Evolutionary conservation across 768 basidiomycete genomes (phyloP).

Genomic region (Boletus patriciae): DNA sequence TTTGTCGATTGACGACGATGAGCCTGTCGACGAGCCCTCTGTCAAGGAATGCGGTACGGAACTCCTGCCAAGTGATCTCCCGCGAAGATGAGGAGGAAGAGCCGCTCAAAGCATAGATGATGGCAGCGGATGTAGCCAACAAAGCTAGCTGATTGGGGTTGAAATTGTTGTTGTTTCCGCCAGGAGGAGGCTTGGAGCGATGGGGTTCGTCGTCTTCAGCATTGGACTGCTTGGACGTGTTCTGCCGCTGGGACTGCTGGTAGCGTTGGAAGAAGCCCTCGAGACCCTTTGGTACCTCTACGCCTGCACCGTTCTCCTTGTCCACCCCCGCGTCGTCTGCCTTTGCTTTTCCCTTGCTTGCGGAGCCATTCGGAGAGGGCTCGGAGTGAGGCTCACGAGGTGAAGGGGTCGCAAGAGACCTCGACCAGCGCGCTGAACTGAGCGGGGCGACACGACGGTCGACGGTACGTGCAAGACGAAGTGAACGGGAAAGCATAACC

Average conservation of each 20-base stretch:
- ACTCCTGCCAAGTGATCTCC: conserved; percentile 99
- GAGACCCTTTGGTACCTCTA: conserved; percentile 61
- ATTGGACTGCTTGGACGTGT: conserved; percentile 28
- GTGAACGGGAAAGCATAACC: conserved; percentile 62
- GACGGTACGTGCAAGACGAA: conserved; percentile 52
- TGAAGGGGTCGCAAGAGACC: conserved; percentile 52
- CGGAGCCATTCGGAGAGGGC: conserved; percentile 20
- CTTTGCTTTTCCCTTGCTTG: conserved; percentile 35
- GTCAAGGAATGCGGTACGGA: conserved; percentile 94
- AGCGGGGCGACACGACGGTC: conserved; percentile 41
- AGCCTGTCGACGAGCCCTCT: conserved; percentile 95
- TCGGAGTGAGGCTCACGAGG: conserved; percentile 33
- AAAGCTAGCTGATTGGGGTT: conserved; percentile 58
- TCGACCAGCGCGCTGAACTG: conserved; percentile 32
- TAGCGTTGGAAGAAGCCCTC: conserved; percentile 81
- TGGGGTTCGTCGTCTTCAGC: conserved; percentile 31
- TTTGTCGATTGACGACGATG: conserved; percentile 85
- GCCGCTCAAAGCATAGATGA: conserved; percentile 60
- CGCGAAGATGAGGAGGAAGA: conserved; percentile 53
- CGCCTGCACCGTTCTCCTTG: conserved; percentile 26
- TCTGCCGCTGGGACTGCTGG: conserved; percentile 39
- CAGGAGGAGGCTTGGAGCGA: conserved; percentile 48
- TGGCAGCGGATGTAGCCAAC: conserved; percentile 57
- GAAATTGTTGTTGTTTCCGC: conserved; percentile 49
- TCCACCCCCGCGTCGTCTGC: conserved; percentile 36